These are phyloP conservation scores for Herpetospermum pedunculosum DNA, from an alignment of 306 rosid species.

Conservation along the genomic window DNA sequence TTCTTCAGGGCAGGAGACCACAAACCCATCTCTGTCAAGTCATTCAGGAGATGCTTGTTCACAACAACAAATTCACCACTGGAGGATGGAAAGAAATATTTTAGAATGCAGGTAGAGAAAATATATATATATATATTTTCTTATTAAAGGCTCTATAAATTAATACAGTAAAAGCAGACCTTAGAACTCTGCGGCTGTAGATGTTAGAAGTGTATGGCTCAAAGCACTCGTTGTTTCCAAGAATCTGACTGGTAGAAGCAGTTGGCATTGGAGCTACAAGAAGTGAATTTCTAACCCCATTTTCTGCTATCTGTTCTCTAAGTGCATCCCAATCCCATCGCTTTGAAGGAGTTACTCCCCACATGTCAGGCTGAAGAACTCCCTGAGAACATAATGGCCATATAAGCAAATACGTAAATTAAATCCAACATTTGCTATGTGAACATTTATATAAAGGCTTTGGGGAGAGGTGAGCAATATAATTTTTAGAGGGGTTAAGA, in stretches of 20 bases:
- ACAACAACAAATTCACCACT: conserved; percentile 95
- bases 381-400: too few species aligned
- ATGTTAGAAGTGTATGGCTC: conserved; percentile 90
- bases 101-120: conserved; percentile 3
- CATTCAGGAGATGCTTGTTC: conserved; percentile 80
- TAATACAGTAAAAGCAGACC: too few species aligned
- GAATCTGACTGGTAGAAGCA: conserved; percentile 87
- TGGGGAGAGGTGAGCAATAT: too few species aligned
- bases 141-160: too few species aligned
- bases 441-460: neutral
- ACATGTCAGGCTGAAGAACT: conserved; percentile 83
- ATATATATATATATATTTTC: too few species aligned
- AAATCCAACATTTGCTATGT: neutral
- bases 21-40: conserved; percentile 80
- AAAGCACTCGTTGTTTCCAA: conserved; percentile 89
- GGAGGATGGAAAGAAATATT: conserved; percentile 11
- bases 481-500: too few species aligned
- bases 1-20: conserved; percentile 77
- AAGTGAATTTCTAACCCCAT: conserved; percentile 78
- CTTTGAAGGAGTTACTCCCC: conserved; percentile 58
- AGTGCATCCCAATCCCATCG: conserved; percentile 68
- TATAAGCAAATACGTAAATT: neutral
- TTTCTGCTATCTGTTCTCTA: conserved; percentile 33
- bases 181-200: conserved; percentile 73
- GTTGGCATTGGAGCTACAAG: conserved; percentile 91